phyloP scores from a whole-genome alignment of 352 stramenopile species.

The Aphanomyces astaci region DNA sequence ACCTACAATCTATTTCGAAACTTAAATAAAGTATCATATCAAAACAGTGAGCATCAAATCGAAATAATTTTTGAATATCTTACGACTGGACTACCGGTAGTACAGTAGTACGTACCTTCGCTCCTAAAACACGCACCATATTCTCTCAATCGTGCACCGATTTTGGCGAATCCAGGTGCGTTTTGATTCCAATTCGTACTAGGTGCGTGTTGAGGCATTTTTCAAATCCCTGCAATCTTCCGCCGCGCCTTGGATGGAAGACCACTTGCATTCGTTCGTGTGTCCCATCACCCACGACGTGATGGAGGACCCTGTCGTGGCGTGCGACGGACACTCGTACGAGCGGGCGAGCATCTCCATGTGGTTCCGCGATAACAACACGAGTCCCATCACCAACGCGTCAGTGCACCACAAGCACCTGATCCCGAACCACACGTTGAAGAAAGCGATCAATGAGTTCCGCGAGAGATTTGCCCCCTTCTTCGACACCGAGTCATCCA shows the following conservation, averaged over 20 bases:
- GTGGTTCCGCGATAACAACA: conserved; percentile 36
- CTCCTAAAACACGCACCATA: not conserved
- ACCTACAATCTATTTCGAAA: too few relatives aligned
- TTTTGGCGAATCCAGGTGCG: not conserved
- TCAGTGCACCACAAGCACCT: conserved; percentile 22
- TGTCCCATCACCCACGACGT: conserved; percentile 32
- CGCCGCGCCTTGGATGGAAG: not conserved
- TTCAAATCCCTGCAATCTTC: not conserved
- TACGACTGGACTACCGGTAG: too few relatives aligned
- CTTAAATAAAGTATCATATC: too few relatives aligned
- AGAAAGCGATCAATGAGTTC: conserved; percentile 25
- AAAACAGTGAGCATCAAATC: too few relatives aligned
- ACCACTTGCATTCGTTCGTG: conserved; percentile 23
- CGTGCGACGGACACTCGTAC: conserved; percentile 38
- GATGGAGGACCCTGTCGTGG: conserved; percentile 43
- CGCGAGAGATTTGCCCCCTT: conserved; percentile 3
- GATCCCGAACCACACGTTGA: conserved; percentile 29
- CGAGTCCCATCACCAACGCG: conserved; percentile 24
- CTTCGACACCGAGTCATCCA: not conserved
- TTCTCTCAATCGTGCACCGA: not conserved
- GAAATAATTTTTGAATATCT: too few relatives aligned
- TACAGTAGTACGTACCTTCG: too few relatives aligned
- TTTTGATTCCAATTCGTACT: too few relatives aligned
- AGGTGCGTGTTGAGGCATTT: not conserved
- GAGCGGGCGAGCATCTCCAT: conserved; percentile 34